These are phyloP conservation scores for Trametes meyenii DNA, from an alignment of 768 basidiomycete genomes.

Conservation along the genomic window DNA sequence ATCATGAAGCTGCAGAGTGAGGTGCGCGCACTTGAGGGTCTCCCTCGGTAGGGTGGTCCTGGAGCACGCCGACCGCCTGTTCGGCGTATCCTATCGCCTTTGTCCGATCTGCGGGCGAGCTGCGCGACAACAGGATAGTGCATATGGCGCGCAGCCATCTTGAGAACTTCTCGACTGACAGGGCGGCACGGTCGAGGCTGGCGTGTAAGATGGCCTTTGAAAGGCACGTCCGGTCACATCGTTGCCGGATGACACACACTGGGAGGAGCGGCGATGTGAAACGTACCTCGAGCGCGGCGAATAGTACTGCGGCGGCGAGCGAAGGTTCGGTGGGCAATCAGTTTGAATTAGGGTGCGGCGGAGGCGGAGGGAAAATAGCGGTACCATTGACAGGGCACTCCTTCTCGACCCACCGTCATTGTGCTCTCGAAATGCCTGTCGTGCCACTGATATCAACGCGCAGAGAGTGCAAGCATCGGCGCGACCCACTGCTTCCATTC, in stretches of 20 bases:
- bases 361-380: constrained; percentile 26
- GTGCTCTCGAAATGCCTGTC: constrained; percentile 81
- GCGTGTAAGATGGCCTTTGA: constrained; percentile 77
- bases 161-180: constrained; percentile 82
- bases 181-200: constrained; percentile 62
- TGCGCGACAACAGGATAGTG: constrained; percentile 75
- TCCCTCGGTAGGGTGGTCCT: constrained; percentile 61
- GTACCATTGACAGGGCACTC: constrained; percentile 75
- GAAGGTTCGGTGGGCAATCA: constrained; percentile 9
- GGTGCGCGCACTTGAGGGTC: constrained; percentile 35
- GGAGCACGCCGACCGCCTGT: constrained; percentile 74
- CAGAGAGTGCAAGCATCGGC: constrained; percentile 34
- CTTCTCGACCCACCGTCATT: constrained; percentile 81
- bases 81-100: constrained; percentile 83
- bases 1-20: not conserved
- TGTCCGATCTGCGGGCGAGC: constrained; percentile 62
- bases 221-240: constrained; percentile 13
- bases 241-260: constrained; percentile 8
- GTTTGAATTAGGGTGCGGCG: not conserved
- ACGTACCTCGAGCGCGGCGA: constrained; percentile 70
- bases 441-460: constrained; percentile 27
- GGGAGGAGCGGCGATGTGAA: constrained; percentile 4
- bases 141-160: constrained; percentile 87
- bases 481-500: constrained; percentile 83
- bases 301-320: constrained; percentile 58